Conservation (phyloP, 2,329 filamentous ascomycete species). For the Colletotrichum paranaense region DNA sequence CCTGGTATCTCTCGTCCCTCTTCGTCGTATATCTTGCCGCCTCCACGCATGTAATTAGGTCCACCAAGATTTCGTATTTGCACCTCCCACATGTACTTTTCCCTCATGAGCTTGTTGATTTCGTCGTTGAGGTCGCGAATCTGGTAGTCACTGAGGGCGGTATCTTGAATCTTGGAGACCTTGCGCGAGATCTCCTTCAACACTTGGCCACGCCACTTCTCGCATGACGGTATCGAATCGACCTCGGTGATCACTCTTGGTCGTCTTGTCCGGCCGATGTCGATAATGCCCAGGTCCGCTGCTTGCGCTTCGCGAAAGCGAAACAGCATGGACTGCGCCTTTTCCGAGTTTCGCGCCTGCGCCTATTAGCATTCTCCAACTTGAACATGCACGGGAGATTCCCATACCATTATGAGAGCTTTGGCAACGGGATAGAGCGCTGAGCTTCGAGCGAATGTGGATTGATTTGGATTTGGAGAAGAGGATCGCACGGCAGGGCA, state of each 20-base stretch:
- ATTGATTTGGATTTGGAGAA: not conserved
- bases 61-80: conserved; percentile 96
- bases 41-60: conserved; percentile 92
- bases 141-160: conserved; percentile 92
- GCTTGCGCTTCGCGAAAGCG: conserved; percentile 98
- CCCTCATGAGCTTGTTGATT: conserved; percentile 98
- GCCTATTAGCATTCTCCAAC: not conserved
- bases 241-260: conserved; percentile 92
- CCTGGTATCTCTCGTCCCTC: conserved; percentile 76
- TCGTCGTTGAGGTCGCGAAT: conserved; percentile 98
- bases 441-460: not conserved
- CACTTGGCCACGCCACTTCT: conserved; percentile 98
- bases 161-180: conserved; percentile 94
- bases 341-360: conserved; percentile 96
- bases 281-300: conserved; percentile 94
- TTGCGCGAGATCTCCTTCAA: conserved; percentile 98
- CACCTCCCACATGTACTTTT: conserved; percentile 99
- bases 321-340: conserved; percentile 99
- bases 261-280: conserved; percentile 87
- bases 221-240: conserved; percentile 84
- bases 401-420: conserved; percentile 22
- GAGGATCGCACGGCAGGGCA: conserved; percentile 4
- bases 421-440: conserved; percentile 3
- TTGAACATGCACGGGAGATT: rapidly evolving
- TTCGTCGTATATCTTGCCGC: conserved; percentile 78